Evolutionary conservation across 495 filamentous ascomycete genomes (phyloP).

Genomic region (Neurospora sp.): DNA sequence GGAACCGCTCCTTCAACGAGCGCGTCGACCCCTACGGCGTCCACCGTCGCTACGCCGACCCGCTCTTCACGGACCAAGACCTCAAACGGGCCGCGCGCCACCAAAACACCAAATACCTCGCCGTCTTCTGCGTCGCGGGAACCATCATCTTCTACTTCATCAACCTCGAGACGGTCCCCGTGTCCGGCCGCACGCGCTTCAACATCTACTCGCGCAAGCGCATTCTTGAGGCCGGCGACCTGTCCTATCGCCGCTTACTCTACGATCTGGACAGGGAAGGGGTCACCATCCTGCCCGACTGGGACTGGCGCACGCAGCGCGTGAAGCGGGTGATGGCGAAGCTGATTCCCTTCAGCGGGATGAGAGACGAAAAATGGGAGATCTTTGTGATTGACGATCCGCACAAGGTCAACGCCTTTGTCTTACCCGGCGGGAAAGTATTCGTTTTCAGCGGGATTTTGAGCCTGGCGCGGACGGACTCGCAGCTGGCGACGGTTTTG

Average conservation of each 20-base stretch:
- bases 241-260: slow-evolving; percentile 44
- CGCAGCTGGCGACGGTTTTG: slow-evolving; percentile 73
- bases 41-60: slow-evolving; percentile 24
- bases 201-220: slow-evolving; percentile 54
- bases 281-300: slow-evolving; percentile 27
- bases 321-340: slow-evolving; percentile 62
- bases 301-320: slow-evolving; percentile 28
- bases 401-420: slow-evolving; percentile 65
- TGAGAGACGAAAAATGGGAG: slow-evolving; percentile 61
- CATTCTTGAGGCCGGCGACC: slow-evolving; percentile 44
- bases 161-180: slow-evolving; percentile 72
- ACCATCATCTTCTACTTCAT: slow-evolving; percentile 51
- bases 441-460: slow-evolving; percentile 86
- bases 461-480: slow-evolving; percentile 57
- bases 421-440: slow-evolving; percentile 86
- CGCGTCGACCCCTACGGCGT: slow-evolving; percentile 7
- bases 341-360: slow-evolving; percentile 58
- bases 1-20: background rate
- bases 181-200: slow-evolving; percentile 72
- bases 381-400: slow-evolving; percentile 72
- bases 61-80: slow-evolving; percentile 25
- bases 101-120: slow-evolving; percentile 23
- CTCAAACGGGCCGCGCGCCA: slow-evolving; percentile 15
- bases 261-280: slow-evolving; percentile 27
- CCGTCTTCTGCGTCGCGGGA: slow-evolving; percentile 24